Evolutionary conservation across 1,284 basidiomycete genomes (phyloP), one percentile per base, ranked within the genome.

Genomic region (Pascua sp.): DNA sequence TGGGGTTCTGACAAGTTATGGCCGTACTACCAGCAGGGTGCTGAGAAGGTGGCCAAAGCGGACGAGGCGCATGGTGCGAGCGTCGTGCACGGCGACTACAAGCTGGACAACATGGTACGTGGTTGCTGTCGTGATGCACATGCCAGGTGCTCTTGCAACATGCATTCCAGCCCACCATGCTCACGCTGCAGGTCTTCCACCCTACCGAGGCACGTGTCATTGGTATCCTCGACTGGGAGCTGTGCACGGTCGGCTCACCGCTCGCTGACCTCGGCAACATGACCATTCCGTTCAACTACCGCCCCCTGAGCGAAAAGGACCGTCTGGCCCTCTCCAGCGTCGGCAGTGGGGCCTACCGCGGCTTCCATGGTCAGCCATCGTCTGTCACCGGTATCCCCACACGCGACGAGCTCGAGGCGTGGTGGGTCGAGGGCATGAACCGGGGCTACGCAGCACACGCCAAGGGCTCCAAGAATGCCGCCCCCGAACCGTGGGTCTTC

Each of bases 191-290:
- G 24, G 84, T 98, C 60, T 98, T 93, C 77, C 93, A 97, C 71
- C 88, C 90, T 0, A 91, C 87, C 2, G 87, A 96, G 77, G 90
- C 93, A 57, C 81, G 84, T 45, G 92, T 98, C 1, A 93, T 98
- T 66, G 94, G 91, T 1, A 91, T 98, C 44, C 78, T 98, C 47
- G 94, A 98, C 72, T 98, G 94, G 94, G 94, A 98, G 72, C 79
- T 98, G 42, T 94, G 90, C 67, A 97, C 94, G 1, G 81, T 95
- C 12, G 91, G 91, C 10, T 90, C 87, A 67, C 88, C 88, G 37
- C 82, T 95, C 1, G 90, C 90, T 15, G 94, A 98, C 71, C 81
- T 98, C 3, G 91, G 85, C 1, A 97, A 97, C 76, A 78, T 97
- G 52, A 54, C 52, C 16, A 58, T 50, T 12, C 51, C 55, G n/a